Base-by-base conservation (phyloP, 176 grass and related monocot species). In the Carex parvula region DNA sequence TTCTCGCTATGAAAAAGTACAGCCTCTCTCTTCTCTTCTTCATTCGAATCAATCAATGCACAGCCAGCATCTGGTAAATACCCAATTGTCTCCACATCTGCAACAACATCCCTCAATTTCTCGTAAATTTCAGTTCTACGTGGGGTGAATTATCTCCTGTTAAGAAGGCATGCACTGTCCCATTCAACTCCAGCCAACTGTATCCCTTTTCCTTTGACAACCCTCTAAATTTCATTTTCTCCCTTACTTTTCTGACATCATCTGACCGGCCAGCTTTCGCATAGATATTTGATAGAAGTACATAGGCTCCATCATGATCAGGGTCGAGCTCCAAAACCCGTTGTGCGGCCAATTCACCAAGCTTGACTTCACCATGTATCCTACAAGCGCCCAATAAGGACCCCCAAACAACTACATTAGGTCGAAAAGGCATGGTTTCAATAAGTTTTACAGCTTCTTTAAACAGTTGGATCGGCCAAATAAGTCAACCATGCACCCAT, bases 401-500 rank as follows among this genome's bases (percentile, higher is more conserved):
- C 14, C 90, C 91, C 95, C 95, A 98, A 76, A 95, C 26, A 62
- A 92, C 69, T 18, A 91, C 91, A 91, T 90, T 93, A 52, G 91
- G 88, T 62, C 8, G 39, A 75, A 93, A 83, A 24, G 87, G 95
- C 89, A 98, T 98, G 39, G 87, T 87, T 68, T 95, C 83, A 87
- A 93, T 86, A 37, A 98, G 86, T 21, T 88, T 60, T 78, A 89
- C 52, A 29, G 95, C 95, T 85, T 98, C 92, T 65, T 70, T 76
- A 16, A 95, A 88, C 73, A 93, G 79, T 87, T 91, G 74, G 92
- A 80, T 14, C 91, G 91, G 48, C 89, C 92, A 44, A 91, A 82
- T 71, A 94, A 90, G 91, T 98, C 91, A 83, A 98, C 91, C 87
- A 91, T 88, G 82, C 90, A 94, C 10, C 89, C 91, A 55, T 90